Conservation (phyloP, 2,329 filamentous ascomycete species). For the Cladosporium austrohemisphaericum region DNA sequence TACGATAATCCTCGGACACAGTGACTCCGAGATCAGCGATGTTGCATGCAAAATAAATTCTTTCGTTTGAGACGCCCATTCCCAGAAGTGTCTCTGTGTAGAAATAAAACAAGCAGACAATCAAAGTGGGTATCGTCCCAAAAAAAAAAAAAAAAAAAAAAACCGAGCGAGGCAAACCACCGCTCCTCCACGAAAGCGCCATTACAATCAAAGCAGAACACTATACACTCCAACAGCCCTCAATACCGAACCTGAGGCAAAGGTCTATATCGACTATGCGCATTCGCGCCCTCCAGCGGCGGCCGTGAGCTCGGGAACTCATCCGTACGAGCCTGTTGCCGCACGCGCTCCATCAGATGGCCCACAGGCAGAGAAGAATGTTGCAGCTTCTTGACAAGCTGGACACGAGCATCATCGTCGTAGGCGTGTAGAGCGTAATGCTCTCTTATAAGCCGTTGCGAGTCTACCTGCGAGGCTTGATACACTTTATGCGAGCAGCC, state of each 20-base stretch:
- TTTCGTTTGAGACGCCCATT: too few relatives aligned
- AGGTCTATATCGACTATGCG: conserved; percentile 12
- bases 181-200: too few relatives aligned
- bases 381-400: conserved; percentile 54
- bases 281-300: conserved; percentile 7
- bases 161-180: not conserved
- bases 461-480: conserved; percentile 54
- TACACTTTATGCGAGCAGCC: conserved; percentile 64
- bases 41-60: too few relatives aligned
- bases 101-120: not conserved
- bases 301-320: conserved; percentile 5
- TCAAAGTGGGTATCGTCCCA: conserved; percentile 2
- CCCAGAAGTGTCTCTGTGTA: not conserved
- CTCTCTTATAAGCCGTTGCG: conserved; percentile 54
- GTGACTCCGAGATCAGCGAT: too few relatives aligned
- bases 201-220: not conserved
- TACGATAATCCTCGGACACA: too few relatives aligned
- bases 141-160: not conserved
- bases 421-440: conserved; percentile 61
- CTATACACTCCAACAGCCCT: not conserved
- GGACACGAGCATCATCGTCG: conserved; percentile 49
- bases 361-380: conserved; percentile 45
- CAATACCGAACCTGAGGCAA: conserved; percentile 9
- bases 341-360: conserved; percentile 46
- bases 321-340: conserved; percentile 26